Base-by-base conservation (phyloP, 257 asterid genomes). In the Cinchona pubescens region DNA sequence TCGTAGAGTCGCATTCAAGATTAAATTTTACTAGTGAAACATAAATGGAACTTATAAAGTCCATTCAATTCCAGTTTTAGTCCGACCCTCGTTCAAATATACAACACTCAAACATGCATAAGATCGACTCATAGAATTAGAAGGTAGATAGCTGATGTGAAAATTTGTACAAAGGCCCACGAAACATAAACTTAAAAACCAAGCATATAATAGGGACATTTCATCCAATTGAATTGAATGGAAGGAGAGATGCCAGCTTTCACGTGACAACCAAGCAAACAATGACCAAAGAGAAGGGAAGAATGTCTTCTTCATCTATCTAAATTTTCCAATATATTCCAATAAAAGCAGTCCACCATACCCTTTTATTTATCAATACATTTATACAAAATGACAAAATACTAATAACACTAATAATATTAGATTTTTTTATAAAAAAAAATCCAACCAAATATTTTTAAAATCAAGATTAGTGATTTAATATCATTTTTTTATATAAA, bases 201-300 rank as follows among this genome's bases (percentile, higher is more conserved):
- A n/a, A 56, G 75, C 64, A 46, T 43, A 62, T 62, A 82, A 86
- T 29, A 82, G 78, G 49, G 87, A 85, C 85, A 71, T 67, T 55
- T 72, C 81, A 79, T 67, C n/a, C 40, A 74, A 76, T 79, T 80
- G 81, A 82, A 67, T 75, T 81, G 80, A 59, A 59, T 12, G 65
- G 65, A 27, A 13, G 65, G 21, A 5, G 80, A 60, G 56, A 73
- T 75, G 70, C 56, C 64, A 78, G 42, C 34, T 18, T 62, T 79
- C 87, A 72, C 80, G 78, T 78, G 85, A 76, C 56, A 59, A 27
- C 65, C 3, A 27, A 21, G 65, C 40, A 62, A 32, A 62, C 67
- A 16, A 62, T 32, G 25, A 15, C 1, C 75, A 48, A 7, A 37
- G 69, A 43, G 75, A 51, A 63, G 67, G 71, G 65, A 73, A 74